Base-by-base conservation (phyloP, 2,329 filamentous ascomycete species). In the Fusarium longipes region DNA sequence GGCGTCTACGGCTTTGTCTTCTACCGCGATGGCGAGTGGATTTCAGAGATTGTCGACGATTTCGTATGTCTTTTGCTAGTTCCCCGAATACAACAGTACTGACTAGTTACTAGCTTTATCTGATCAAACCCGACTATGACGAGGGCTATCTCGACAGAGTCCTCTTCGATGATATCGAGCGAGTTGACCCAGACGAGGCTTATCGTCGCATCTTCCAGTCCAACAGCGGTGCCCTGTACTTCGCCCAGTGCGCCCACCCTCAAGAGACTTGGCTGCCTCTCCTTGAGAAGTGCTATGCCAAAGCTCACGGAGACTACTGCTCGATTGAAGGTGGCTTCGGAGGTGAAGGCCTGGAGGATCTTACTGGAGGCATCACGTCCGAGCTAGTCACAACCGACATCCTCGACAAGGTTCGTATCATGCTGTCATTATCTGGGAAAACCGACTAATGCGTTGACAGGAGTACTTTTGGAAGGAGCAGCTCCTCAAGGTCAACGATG, bases 1-100 rank as follows among this genome's bases (percentile, higher is more conserved):
- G 92, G 92, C 14, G 91, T 95, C 2, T 96, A 96, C 70, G 93
- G 93, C 1, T 96, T 96, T 68, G 91, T 96, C 12, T 95, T 96
- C 74, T 87, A 91, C 77, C 86, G 92, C 68, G 92, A 95, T 70
- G 91, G 91, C 20, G 91, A 92, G 76, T 95, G 91, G 84, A 80
- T 84, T 66, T 86, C 82, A 1, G 84, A 85, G 74, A 84, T 87
- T 67, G 84, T 87, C 38, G 85, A 87, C 54, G 85, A 87, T 71
- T 85, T 85, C 67, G 79, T 82, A 68, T 1, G 47, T 42, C 15
- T 33, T 1, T 27, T 10, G 10, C 3, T 22, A 12, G 15, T 11
- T 32, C 14, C 15, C 7, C 40, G 8, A 33, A 20, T 8, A 2
- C 22, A 17, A 7, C 17, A 0, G 4, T 4, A 44, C 56, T 68